Evolutionary conservation across 345 rosid genomes (phyloP).

Genomic region (Excoecaria agallocha): DNA sequence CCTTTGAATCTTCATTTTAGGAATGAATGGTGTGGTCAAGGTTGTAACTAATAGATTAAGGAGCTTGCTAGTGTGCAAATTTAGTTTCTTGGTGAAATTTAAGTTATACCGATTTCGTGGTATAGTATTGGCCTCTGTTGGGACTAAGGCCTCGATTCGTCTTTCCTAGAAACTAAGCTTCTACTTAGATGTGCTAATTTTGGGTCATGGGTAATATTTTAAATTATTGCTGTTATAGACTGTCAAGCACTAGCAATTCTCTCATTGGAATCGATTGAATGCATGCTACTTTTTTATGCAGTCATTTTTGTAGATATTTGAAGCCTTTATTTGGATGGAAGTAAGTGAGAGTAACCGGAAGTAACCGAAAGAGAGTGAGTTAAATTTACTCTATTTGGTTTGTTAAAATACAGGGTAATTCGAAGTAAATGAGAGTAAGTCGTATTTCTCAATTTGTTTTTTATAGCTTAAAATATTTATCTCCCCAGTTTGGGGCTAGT

Average conservation of each 20-base stretch:
- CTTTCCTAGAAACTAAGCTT: neutral
- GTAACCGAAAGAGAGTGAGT: too few species aligned
- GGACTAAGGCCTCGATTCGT: neutral
- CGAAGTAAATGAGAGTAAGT: too few species aligned
- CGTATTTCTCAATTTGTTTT: too few species aligned
- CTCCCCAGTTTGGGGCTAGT: too few species aligned
- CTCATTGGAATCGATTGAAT: neutral
- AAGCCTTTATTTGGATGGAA: too few species aligned
- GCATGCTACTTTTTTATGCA: neutral
- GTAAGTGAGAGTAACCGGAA: too few species aligned
- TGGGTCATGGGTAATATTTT: neutral
- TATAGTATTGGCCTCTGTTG: neutral
- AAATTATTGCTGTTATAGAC: neutral
- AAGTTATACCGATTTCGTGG: neutral
- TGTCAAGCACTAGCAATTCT: neutral
- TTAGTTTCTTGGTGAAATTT: neutral
- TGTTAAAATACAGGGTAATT: too few species aligned
- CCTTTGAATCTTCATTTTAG: neutral
- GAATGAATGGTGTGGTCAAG: neutral
- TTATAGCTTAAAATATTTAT: too few species aligned
- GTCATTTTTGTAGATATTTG: neutral
- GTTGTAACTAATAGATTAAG: neutral
- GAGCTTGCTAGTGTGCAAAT: neutral
- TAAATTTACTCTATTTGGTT: too few species aligned
- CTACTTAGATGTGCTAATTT: neutral